A percentile compares a stretch with the other conserved stretches of the same genome.
These are phyloP conservation scores for Yamadazyma mexicana DNA, from an alignment of 1,139 yeast genomes.

Conservation along the genomic window DNA sequence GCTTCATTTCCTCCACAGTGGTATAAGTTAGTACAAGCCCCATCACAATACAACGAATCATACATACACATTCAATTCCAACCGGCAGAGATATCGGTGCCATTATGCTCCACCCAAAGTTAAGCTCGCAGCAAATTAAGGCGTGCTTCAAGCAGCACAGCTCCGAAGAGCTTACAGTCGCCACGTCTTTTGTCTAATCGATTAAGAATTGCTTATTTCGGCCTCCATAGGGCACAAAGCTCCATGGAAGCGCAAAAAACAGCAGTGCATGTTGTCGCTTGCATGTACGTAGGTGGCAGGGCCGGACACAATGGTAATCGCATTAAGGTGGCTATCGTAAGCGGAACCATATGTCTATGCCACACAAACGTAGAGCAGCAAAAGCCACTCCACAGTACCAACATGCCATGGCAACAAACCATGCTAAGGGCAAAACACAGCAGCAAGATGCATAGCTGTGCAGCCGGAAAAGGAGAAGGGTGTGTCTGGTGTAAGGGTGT, in stretches of 20 bases:
- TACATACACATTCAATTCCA: slow-evolving; percentile 10
- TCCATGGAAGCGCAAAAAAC: neutral
- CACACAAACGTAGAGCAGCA: neutral
- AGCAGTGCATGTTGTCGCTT: neutral
- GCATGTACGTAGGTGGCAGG: neutral
- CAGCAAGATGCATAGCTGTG: too few relatives aligned
- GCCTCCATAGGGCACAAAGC: too few relatives aligned
- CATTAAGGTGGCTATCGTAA: neutral
- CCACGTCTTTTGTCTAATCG: slow-evolving; percentile 11
- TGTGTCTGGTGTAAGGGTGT: slow-evolving; percentile 1
- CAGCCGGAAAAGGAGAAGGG: too few relatives aligned
- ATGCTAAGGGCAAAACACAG: too few relatives aligned
- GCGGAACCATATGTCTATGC: neutral
- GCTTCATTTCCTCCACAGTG: too few relatives aligned
- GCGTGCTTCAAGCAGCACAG: slow-evolving; percentile 6
- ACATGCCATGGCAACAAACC: neutral
- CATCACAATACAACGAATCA: neutral
- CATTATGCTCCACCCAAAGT: slow-evolving; percentile 3
- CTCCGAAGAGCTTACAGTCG: slow-evolving; percentile 5
- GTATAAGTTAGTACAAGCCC: neutral
- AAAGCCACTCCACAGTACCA: neutral
- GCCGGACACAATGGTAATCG: slow-evolving; percentile 1
- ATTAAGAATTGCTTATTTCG: slow-evolving; percentile 1
- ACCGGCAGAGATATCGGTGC: slow-evolving; percentile 6
- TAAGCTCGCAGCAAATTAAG: slow-evolving; percentile 4